These are phyloP conservation scores for Apiospora arundinis DNA, from an alignment of 2,329 filamentous ascomycete species.

Conservation along the genomic window DNA sequence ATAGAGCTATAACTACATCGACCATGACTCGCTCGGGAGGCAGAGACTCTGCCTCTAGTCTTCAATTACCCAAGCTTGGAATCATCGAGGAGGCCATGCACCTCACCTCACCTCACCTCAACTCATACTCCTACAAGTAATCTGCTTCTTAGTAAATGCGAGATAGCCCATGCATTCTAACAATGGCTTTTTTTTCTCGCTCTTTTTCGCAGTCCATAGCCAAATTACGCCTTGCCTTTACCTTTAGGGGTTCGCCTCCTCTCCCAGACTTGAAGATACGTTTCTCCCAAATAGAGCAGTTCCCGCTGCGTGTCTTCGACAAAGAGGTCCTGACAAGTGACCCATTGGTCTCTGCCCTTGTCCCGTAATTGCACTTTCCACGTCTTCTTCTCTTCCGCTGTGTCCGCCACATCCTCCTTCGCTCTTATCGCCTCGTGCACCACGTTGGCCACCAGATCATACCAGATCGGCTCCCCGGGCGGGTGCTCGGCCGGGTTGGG, in stretches of 20 bases:
- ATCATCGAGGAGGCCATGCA: not conserved
- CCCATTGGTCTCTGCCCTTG: constrained; percentile 84
- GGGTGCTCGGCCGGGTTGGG: constrained; percentile 76
- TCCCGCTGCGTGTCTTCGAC: constrained; percentile 90
- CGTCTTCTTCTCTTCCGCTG: constrained; percentile 83
- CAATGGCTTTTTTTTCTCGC: not conserved
- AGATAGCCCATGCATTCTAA: not conserved
- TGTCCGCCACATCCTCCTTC: constrained; percentile 85
- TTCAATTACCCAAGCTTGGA: not conserved
- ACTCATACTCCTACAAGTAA: constrained; percentile 3
- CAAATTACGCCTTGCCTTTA: constrained; percentile 45
- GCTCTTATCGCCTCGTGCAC: constrained; percentile 83
- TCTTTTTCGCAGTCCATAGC: not conserved
- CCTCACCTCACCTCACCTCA: not conserved
- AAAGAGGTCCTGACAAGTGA: constrained; percentile 91
- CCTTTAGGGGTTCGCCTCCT: constrained; percentile 64
- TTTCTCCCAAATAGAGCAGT: constrained; percentile 89
- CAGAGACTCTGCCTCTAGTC: not conserved
- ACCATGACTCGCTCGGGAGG: not conserved
- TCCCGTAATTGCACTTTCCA: constrained; percentile 94
- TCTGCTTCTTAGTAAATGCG: not conserved
- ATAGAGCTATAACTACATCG: constrained; percentile 2
- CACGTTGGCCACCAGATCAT: constrained; percentile 95
- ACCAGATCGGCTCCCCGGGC: constrained; percentile 84
- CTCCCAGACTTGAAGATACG: constrained; percentile 97